A percentile compares a stretch with the other conserved stretches of the same genome.
These are phyloP conservation scores for Penicillium janthinellum DNA, from an alignment of 2,329 filamentous ascomycete species.

Conservation along the genomic window DNA sequence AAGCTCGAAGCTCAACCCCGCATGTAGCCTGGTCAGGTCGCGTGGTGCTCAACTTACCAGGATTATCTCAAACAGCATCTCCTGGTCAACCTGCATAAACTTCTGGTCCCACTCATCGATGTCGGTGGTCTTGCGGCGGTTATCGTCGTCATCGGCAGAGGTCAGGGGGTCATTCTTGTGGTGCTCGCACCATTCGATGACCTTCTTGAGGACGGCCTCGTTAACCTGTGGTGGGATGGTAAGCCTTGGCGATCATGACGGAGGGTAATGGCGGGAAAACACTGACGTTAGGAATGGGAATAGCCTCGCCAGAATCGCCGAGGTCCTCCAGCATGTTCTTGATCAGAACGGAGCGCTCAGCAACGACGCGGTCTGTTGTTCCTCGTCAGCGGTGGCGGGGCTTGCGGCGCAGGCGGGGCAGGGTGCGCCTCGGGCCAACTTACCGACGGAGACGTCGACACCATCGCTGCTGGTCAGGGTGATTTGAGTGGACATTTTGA, in stretches of 20 bases:
- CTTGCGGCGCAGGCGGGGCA: not conserved
- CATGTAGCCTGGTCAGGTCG: not conserved
- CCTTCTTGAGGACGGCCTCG: constrained; percentile 89
- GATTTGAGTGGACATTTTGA: constrained; percentile 32
- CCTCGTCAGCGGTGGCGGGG: not conserved
- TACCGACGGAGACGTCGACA: constrained; percentile 54
- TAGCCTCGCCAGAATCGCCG: constrained; percentile 62
- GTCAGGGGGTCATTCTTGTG: constrained; percentile 87
- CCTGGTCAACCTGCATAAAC: constrained; percentile 99
- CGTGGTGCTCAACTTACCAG: constrained; percentile 61
- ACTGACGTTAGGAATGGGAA: constrained; percentile 69
- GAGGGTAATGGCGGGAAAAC: not conserved
- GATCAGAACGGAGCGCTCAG: constrained; percentile 90
- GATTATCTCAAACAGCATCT: constrained; percentile 99
- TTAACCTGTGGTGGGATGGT: constrained; percentile 64
- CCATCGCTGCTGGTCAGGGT: constrained; percentile 55
- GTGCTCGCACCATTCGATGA: constrained; percentile 97
- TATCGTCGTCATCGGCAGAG: constrained; percentile 83
- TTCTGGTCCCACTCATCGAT: constrained; percentile 99
- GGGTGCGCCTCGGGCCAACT: constrained; percentile 26
- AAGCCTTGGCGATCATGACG: not conserved
- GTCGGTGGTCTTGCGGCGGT: constrained; percentile 96
- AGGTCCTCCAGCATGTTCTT: constrained; percentile 98
- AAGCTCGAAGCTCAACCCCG: not conserved
- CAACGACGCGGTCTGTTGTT: constrained; percentile 71